Evolutionary conservation across 306 rosid species (phyloP), one percentile per base, ranked within the genome.

Genomic region (Glycine soja): DNA sequence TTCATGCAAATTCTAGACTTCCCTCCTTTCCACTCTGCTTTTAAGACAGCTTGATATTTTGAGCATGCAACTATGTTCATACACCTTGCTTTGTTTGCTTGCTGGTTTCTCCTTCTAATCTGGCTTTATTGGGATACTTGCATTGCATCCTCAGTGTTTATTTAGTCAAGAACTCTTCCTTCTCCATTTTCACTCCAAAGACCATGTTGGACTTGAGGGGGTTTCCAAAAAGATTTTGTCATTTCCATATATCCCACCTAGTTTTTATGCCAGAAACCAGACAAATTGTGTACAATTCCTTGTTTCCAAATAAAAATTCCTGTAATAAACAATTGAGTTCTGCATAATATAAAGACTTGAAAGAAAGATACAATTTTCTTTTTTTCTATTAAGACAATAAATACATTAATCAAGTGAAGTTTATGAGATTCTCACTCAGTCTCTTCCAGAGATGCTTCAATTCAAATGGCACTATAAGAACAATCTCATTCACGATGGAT

Each of bases 51-150:
- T 89, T 65, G 86, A 89, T 86, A 89, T 90, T 87, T 91, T 24
- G 97, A 91, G 87, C 97, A 91, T 81, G 99, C 97, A 57, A 91
- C 97, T 71, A 92, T 95, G 95, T 95, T 92, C 90, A 80, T 92
- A 84, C 97, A 95, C 87, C 94, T 92, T 24, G 89, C 89, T 73
- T 58, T 92, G 74, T 95, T 92, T 85, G 30, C 30, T 24, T 24
- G 89, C 97, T 5, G 91, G 97, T 24, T 95, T 91, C 73, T 51
- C 86, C 34, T 90, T 93, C 85, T 85, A 90, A 43, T 91, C 94
- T 43, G 94, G 93, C 19, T 79, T 92, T 10, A 81, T 87, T 30
- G 97, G 97, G 47, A 80, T 89, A 61, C 90, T 93, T 57, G 89
- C 30, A 24, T 1, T 24, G 30, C 76, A 42, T 88, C 94, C 58